phyloP scores from a whole-genome alignment of 2,329 filamentous ascomycete species.

The Penicillium sp. region DNA sequence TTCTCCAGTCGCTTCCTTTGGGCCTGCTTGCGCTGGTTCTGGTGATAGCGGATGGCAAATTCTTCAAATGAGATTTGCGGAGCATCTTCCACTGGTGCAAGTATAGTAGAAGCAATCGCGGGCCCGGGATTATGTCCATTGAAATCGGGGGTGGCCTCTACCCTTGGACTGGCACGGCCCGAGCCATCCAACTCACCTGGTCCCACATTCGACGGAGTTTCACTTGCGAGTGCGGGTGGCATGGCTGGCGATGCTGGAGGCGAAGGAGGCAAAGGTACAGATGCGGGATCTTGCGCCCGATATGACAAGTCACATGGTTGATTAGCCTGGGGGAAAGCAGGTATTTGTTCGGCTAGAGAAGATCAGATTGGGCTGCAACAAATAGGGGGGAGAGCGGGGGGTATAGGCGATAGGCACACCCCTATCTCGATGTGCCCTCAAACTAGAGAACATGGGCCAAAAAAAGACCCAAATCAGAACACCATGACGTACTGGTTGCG shows the following conservation, averaged over 20 bases:
- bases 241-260: conserved; percentile 8
- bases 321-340: conserved; percentile 29
- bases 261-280: conserved; percentile 26
- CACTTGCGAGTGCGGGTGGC: conserved; percentile 5
- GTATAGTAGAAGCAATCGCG: conserved; percentile 1
- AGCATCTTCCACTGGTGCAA: conserved; percentile 7
- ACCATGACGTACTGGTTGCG: conserved; percentile 36
- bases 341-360: conserved; percentile 32
- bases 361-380: conserved; percentile 26
- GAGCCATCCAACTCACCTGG: conserved; percentile 39
- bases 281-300: conserved; percentile 26
- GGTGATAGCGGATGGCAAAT: conserved; percentile 44
- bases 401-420: background rate
- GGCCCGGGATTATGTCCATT: conserved; percentile 18
- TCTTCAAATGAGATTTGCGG: conserved; percentile 44
- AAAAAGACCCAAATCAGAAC: conserved; percentile 9
- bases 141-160: conserved; percentile 22
- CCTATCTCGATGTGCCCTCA: conserved; percentile 1
- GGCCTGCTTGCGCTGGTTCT: conserved; percentile 43
- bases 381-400: conserved; percentile 14
- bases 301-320: conserved; percentile 36
- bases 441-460: background rate
- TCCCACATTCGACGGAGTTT: conserved; percentile 19
- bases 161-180: conserved; percentile 30
- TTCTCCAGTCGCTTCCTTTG: conserved; percentile 42